Conservation (phyloP, 495 filamentous ascomycete genomes). For the Aspergillus cavernicola region DNA sequence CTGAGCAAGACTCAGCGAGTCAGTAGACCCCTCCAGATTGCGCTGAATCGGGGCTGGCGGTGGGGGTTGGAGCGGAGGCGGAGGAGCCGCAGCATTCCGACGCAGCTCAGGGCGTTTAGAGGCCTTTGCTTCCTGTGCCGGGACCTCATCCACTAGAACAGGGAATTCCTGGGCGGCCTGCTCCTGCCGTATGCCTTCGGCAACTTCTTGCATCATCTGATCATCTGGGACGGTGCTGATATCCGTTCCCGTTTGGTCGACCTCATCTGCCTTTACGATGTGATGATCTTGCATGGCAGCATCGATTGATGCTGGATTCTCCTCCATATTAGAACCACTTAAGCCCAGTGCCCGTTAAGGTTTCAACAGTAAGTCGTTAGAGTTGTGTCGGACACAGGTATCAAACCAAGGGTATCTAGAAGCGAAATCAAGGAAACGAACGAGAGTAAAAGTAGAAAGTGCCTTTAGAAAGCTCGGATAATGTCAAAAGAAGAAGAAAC, state of each 20-base stretch:
- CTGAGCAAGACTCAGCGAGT: constrained; percentile 81
- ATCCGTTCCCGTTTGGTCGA: constrained; percentile 53
- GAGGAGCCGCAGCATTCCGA: constrained; percentile 54
- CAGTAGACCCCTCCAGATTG: constrained; percentile 48
- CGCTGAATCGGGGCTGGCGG: constrained; percentile 51
- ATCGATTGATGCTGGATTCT: constrained; percentile 20
- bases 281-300: constrained; percentile 33
- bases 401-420: neutral
- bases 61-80: constrained; percentile 56
- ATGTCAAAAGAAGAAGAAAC: too few species aligned
- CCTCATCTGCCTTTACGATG: constrained; percentile 53
- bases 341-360: neutral
- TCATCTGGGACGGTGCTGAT: constrained; percentile 48
- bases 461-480: neutral
- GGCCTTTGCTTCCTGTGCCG: constrained; percentile 17
- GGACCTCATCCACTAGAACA: neutral
- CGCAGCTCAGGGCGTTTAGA: constrained; percentile 50
- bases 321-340: constrained; percentile 28
- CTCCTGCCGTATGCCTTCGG: constrained; percentile 46
- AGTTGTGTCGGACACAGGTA: neutral
- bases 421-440: neutral
- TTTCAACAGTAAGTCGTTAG: constrained; percentile 6
- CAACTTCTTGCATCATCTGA: constrained; percentile 47
- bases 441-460: neutral
- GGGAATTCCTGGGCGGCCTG: constrained; percentile 25